Percentiles rank a stretch among this genome's conserved stretches.
Conservation (phyloP, 1,284 basidiomycete species). For the Puccinia polysora region DNA sequence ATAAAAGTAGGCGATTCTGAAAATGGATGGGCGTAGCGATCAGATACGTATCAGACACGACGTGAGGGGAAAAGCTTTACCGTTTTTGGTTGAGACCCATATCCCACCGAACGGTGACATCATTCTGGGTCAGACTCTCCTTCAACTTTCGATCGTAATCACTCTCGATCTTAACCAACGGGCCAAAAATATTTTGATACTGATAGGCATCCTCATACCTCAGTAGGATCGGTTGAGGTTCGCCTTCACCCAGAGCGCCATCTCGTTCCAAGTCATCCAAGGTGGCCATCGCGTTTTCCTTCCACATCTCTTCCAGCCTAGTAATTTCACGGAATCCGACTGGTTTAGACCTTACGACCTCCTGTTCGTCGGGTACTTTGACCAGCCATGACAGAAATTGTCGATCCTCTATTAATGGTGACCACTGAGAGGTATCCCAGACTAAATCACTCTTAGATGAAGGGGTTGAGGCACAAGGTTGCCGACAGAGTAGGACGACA, state of each 20-base stretch:
- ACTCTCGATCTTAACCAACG: slow-evolving; percentile 97
- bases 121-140: slow-evolving; percentile 96
- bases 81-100: slow-evolving; percentile 95
- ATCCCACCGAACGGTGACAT: slow-evolving; percentile 94
- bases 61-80: neutral
- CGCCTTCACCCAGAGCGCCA: slow-evolving; percentile 84
- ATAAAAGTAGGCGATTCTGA: slow-evolving; percentile 79
- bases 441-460: slow-evolving; percentile 82
- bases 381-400: slow-evolving; percentile 98
- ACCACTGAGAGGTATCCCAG: slow-evolving; percentile 97
- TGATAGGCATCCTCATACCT: slow-evolving; percentile 97
- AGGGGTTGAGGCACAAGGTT: slow-evolving; percentile 89
- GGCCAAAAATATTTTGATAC: slow-evolving; percentile 98
- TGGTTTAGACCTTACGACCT: slow-evolving; percentile 88
- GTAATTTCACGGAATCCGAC: slow-evolving; percentile 96
- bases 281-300: slow-evolving; percentile 88
- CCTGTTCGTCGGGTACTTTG: slow-evolving; percentile 90
- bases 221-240: slow-evolving; percentile 82
- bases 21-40: slow-evolving; percentile 1
- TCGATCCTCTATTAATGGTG: slow-evolving; percentile 94
- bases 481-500: slow-evolving; percentile 94
- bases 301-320: slow-evolving; percentile 94
- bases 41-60: neutral
- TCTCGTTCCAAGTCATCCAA: slow-evolving; percentile 96
- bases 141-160: slow-evolving; percentile 98